phyloP scores from a whole-genome alignment of 345 rosid genomes.

The Boechera retrofracta region DNA sequence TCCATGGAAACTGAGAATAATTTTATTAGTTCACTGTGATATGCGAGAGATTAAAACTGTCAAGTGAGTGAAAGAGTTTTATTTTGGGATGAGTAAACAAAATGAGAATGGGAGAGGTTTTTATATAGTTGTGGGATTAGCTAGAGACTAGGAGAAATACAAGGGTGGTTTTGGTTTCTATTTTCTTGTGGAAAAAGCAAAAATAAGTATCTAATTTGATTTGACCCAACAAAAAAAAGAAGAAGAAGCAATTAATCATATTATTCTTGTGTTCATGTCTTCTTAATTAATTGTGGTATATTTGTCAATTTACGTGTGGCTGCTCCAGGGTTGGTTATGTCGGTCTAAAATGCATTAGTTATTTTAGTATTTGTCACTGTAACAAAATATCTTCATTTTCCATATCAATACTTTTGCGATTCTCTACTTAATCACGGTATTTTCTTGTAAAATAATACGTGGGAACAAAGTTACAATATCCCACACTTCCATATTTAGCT shows the following conservation, averaged over 20 bases:
- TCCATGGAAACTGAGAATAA: background rate
- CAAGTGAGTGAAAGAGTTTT: background rate
- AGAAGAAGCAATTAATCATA: too few relatives aligned
- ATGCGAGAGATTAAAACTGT: too few relatives aligned
- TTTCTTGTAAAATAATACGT: background rate
- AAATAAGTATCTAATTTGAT: background rate
- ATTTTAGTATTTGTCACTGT: too few relatives aligned
- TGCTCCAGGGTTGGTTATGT: background rate
- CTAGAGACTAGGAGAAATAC: background rate
- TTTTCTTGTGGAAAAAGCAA: slow-evolving; percentile 5
- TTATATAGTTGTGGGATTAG: background rate
- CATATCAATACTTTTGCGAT: background rate
- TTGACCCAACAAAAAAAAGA: background rate
- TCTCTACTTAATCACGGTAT: background rate
- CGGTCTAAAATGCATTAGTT: background rate
- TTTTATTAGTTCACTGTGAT: too few relatives aligned
- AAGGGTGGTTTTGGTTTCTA: background rate
- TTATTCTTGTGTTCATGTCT: too few relatives aligned
- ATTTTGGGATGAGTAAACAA: slow-evolving; percentile 5
- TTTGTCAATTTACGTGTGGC: background rate
- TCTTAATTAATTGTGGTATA: background rate
- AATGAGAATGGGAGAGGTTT: background rate
- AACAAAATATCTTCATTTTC: background rate
- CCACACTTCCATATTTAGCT: background rate
- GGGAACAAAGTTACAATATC: background rate